These are phyloP conservation scores for Apiospora rasikravindrae DNA, from an alignment of 2,329 filamentous ascomycete genomes.

Conservation along the genomic window DNA sequence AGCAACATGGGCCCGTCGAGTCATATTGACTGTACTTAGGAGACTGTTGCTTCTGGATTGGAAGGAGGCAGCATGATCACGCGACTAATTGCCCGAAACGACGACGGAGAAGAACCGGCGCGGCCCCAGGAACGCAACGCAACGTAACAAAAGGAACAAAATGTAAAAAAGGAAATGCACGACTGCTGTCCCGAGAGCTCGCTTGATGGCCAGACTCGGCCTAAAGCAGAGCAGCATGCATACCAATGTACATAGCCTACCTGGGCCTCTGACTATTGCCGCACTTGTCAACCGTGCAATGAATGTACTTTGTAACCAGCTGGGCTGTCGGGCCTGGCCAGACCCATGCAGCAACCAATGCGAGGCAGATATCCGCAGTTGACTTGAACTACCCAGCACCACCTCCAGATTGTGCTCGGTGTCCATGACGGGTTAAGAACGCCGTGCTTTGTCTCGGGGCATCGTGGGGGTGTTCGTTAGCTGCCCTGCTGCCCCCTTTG, in stretches of 20 bases:
- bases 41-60: neutral
- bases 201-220: slow-evolving; percentile 1
- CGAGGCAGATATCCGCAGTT: neutral
- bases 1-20: neutral
- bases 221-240: neutral
- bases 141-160: neutral
- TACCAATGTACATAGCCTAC: neutral
- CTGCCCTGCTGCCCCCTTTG: neutral
- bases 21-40: neutral
- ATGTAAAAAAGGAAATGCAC: neutral
- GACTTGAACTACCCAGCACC: neutral
- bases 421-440: slow-evolving; percentile 13
- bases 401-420: neutral
- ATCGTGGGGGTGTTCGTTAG: slow-evolving; percentile 7
- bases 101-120: neutral
- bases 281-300: neutral
- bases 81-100: slow-evolving; percentile 12
- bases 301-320: neutral
- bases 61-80: neutral
- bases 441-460: neutral
- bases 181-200: neutral
- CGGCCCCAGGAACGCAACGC: neutral
- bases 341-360: neutral
- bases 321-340: neutral
- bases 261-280: neutral